These are phyloP conservation scores for Penicillium glabrum DNA, from an alignment of 2,329 filamentous ascomycete species.

Conservation along the genomic window DNA sequence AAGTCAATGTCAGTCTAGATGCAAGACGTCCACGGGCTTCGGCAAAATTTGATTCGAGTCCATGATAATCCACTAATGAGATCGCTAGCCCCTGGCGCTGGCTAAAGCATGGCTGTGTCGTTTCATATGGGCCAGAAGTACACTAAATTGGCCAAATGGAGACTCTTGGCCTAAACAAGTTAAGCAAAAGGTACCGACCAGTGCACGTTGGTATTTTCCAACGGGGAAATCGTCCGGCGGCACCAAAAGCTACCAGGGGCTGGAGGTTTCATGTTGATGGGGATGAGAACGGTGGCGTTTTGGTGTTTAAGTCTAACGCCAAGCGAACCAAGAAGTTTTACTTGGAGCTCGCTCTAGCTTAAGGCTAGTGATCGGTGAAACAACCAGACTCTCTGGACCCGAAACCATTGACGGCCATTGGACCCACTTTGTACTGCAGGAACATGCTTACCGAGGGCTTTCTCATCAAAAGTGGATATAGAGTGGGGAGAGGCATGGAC, in stretches of 20 bases:
- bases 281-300: neutral
- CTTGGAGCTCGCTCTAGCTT: neutral
- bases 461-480: neutral
- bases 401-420: neutral
- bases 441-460: neutral
- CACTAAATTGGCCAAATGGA: neutral
- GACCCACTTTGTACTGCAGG: neutral
- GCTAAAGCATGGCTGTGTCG: neutral
- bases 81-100: neutral
- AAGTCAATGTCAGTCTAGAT: neutral
- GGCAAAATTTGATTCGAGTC: neutral
- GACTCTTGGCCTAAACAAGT: neutral
- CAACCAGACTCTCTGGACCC: neutral
- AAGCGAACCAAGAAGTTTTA: neutral
- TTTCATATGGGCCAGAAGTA: neutral
- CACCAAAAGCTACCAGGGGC: neutral
- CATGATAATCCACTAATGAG: neutral
- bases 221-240: slow-evolving; percentile 1
- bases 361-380: neutral
- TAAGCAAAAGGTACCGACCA: neutral
- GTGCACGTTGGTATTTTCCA: neutral
- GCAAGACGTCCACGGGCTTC: neutral
- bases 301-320: neutral
- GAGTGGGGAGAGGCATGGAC: neutral
- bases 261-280: slow-evolving; percentile 10